These are phyloP conservation scores for Neopestalotiopsis sp. DNA, from an alignment of 2,329 filamentous ascomycete genomes.

Conservation along the genomic window DNA sequence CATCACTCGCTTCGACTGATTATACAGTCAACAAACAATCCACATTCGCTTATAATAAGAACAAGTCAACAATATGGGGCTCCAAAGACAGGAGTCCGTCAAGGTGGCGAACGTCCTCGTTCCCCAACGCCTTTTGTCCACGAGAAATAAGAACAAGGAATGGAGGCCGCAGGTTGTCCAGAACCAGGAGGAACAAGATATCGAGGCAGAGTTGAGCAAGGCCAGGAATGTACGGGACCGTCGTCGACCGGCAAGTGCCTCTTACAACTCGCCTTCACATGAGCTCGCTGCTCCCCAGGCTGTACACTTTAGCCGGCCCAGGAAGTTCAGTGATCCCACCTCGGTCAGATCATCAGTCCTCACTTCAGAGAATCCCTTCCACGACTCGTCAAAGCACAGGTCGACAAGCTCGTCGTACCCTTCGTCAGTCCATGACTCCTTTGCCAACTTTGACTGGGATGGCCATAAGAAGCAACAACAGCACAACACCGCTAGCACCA, in stretches of 20 bases:
- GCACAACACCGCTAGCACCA: not conserved
- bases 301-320: not conserved
- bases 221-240: not conserved
- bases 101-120: constrained; percentile 18
- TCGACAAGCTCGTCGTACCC: not conserved
- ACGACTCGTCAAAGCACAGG: not conserved
- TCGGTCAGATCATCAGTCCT: constrained; percentile 10
- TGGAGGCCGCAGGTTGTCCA: constrained; percentile 14
- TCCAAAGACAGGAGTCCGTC: constrained; percentile 10
- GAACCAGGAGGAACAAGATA: not conserved
- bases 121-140: constrained; percentile 12
- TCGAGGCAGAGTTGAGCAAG: not conserved
- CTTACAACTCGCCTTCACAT: not conserved
- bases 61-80: not conserved
- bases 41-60: constrained; percentile 5
- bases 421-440: not conserved
- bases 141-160: constrained; percentile 13
- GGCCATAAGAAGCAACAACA: not conserved
- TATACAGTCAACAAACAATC: not conserved
- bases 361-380: not conserved
- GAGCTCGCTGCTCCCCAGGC: not conserved
- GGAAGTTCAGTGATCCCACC: constrained; percentile 16
- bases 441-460: constrained; percentile 13
- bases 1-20: not conserved
- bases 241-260: not conserved